phyloP scores from a whole-genome alignment of 352 stramenopile genomes.

The Phytophthora quininea region DNA sequence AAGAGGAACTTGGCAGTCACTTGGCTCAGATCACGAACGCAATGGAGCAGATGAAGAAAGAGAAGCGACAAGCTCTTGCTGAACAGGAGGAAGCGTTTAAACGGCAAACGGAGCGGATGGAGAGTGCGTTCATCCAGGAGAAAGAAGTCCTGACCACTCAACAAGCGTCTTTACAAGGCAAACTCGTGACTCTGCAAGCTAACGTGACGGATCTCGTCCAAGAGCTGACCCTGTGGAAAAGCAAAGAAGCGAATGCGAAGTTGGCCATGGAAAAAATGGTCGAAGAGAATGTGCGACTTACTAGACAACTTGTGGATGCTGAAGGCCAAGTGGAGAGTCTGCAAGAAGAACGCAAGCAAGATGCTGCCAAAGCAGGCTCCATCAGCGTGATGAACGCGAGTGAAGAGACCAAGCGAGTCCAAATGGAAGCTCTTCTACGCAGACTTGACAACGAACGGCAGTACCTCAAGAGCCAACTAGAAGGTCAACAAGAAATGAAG shows the following conservation, averaged over 20 bases:
- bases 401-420: slow-evolving; percentile 78
- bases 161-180: slow-evolving; percentile 55
- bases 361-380: slow-evolving; percentile 19
- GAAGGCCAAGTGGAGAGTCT: slow-evolving; percentile 62
- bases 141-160: slow-evolving; percentile 55
- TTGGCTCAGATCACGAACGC: slow-evolving; percentile 64
- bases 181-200: slow-evolving; percentile 68
- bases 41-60: slow-evolving; percentile 72
- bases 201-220: slow-evolving; percentile 82
- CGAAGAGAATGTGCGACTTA: slow-evolving; percentile 70
- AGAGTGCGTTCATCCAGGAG: slow-evolving; percentile 57
- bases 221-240: slow-evolving; percentile 69
- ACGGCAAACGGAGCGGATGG: slow-evolving; percentile 51
- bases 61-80: slow-evolving; percentile 52
- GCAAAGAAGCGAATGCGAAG: slow-evolving; percentile 67
- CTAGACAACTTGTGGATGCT: slow-evolving; percentile 67
- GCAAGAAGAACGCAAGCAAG: slow-evolving; percentile 57
- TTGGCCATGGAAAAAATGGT: slow-evolving; percentile 78
- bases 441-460: slow-evolving; percentile 81
- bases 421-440: slow-evolving; percentile 78
- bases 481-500: slow-evolving; percentile 58
- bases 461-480: slow-evolving; percentile 82
- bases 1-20: slow-evolving; percentile 78
- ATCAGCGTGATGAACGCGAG: slow-evolving; percentile 73
- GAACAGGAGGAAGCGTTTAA: slow-evolving; percentile 72